These are phyloP conservation scores for Penicillium sp. DNA, from an alignment of 2,329 filamentous ascomycete species.

Conservation along the genomic window DNA sequence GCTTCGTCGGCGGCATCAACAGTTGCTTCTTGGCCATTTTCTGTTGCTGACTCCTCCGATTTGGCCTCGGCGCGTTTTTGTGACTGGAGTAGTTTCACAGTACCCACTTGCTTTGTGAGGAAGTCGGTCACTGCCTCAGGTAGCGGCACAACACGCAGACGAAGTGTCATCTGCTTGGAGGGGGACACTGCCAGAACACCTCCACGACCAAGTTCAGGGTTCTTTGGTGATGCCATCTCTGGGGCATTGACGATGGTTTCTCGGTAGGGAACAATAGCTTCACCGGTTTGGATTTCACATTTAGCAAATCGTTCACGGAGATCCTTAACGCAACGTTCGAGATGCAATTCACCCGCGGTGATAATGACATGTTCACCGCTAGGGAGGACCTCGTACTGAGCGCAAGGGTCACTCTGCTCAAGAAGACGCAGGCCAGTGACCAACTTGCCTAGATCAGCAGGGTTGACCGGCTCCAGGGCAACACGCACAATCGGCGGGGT, in stretches of 20 bases:
- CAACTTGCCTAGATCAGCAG: slow-evolving; percentile 91
- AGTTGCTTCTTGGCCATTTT: slow-evolving; percentile 50
- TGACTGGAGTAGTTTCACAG: slow-evolving; percentile 77
- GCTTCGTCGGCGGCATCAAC: slow-evolving; percentile 55
- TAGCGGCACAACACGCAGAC: slow-evolving; percentile 75
- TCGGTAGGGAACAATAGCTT: slow-evolving; percentile 91
- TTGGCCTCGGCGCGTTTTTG: slow-evolving; percentile 59
- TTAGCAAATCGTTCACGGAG: slow-evolving; percentile 87
- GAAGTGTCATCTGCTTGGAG: slow-evolving; percentile 81
- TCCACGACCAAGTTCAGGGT: slow-evolving; percentile 83
- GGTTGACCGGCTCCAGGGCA: slow-evolving; percentile 89
- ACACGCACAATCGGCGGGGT: slow-evolving; percentile 93
- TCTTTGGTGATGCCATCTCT: slow-evolving; percentile 87
- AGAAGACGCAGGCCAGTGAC: slow-evolving; percentile 82
- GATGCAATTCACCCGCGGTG: slow-evolving; percentile 89
- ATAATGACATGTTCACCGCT: slow-evolving; percentile 94
- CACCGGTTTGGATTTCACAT: slow-evolving; percentile 92
- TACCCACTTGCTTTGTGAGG: slow-evolving; percentile 73
- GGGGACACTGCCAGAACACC: slow-evolving; percentile 73
- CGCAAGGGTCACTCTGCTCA: slow-evolving; percentile 93
- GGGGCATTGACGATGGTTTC: slow-evolving; percentile 85
- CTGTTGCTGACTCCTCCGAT: slow-evolving; percentile 40
- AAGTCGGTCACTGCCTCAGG: slow-evolving; percentile 80
- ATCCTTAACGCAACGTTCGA: slow-evolving; percentile 92
- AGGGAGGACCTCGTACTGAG: slow-evolving; percentile 88